Evolutionary conservation across 345 rosid genomes (phyloP), one percentile per base, ranked within the genome.

Genomic region (Crucihimalaya himalaica): DNA sequence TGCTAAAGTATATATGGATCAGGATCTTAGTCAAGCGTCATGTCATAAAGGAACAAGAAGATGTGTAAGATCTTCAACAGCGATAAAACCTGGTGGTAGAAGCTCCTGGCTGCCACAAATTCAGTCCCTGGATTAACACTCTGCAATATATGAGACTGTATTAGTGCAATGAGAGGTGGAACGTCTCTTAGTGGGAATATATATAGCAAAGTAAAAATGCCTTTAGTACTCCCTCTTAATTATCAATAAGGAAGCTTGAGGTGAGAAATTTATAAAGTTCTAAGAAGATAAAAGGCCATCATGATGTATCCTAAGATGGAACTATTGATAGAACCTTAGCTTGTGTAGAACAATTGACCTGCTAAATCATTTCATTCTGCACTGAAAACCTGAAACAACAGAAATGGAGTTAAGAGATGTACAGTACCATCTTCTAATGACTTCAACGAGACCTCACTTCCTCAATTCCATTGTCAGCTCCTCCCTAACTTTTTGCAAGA

Each of bases 251-350:
- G 29, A 87, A 89, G 79, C 81, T 80, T 47, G 86, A 80, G 82
- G 80, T 18, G 91, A 91, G 74, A 85, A 88, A 63, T 85, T 90
- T 79, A 90, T 74, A 79, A 82, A 86, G 63, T 90, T 86, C 84
- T 35, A 2, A 43, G n/a, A 43, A 43, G 9, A 43, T 6, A 5
- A 15, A 43, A 43, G 45, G 5, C 2, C 16, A 40, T 40, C 16
- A 14, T 14, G 16, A 5, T 40, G 7, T 15, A 40, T 4, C 45
- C 5, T 11, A 37, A 40, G 2, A 40, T 14, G n/a, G 25, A 23
- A 23, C n/a, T 40, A 42, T 37, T 42, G 5, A 1, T 42, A 42
- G 10, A 45, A 45, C 48, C 10, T 18, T 8, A 10, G 34, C 39
- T 34, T 19, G 21, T 47, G 21, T 18, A 19, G 25, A 47, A 47